A percentile compares a stretch with the other conserved stretches of the same genome.
phyloP scores from a whole-genome alignment of 139 green algal genomes.

The Chlorella vulgaris region DNA sequence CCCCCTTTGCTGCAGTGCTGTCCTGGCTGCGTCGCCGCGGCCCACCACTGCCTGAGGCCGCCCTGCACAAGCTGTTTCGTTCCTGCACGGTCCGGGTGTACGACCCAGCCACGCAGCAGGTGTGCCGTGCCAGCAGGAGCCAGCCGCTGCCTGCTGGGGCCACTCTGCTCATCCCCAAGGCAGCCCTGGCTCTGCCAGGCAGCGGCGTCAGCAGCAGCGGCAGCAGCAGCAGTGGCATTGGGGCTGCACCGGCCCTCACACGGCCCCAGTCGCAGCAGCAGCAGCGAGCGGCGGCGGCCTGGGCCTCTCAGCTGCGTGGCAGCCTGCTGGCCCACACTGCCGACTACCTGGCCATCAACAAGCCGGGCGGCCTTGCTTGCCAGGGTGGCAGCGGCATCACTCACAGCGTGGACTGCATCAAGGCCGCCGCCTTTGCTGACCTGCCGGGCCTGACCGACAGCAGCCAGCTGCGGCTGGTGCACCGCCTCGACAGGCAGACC shows the following conservation, averaged over 20 bases:
- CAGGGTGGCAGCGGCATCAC: constrained; percentile 49
- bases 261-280: not conserved
- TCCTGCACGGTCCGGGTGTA: constrained; percentile 34
- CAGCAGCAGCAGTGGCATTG: not conserved
- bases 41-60: constrained; percentile 32
- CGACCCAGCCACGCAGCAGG: not conserved
- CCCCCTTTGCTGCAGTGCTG: constrained; percentile 37
- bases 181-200: not conserved
- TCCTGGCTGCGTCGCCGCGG: constrained; percentile 59
- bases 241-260: no score
- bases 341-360: constrained; percentile 71
- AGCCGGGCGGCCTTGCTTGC: constrained; percentile 65
- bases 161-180: constrained; percentile 32
- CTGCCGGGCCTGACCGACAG: constrained; percentile 1
- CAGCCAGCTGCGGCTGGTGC: constrained; percentile 54
- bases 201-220: not conserved
- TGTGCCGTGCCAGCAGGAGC: constrained; percentile 2
- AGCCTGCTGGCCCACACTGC: constrained; percentile 39
- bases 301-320: constrained; percentile 8
- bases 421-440: constrained; percentile 13
- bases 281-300: not conserved
- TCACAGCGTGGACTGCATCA: constrained; percentile 41
- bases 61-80: constrained; percentile 45
- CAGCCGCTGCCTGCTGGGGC: constrained; percentile 23
- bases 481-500: constrained; percentile 63